Conservation (phyloP, 495 filamentous ascomycete genomes). For the Cudoniella acicularis region DNA sequence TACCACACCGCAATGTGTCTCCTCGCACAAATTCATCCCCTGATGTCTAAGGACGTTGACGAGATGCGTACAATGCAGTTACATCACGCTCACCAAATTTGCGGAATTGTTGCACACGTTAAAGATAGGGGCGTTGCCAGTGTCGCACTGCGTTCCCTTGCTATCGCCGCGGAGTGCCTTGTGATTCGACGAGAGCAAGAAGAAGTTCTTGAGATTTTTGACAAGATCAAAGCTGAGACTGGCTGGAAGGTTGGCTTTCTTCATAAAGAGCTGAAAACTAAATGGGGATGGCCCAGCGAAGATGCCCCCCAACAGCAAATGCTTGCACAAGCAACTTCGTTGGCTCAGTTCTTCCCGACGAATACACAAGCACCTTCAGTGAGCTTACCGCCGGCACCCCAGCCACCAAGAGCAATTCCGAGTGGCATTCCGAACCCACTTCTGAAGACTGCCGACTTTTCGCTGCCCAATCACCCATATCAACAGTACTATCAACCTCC, state of each 20-base stretch:
- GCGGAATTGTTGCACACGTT: slow-evolving; percentile 81
- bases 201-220: slow-evolving; percentile 76
- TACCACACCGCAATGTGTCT: slow-evolving; percentile 84
- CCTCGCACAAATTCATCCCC: slow-evolving; percentile 75
- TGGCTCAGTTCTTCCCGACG: slow-evolving; percentile 20
- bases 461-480: slow-evolving; percentile 70
- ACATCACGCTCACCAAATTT: slow-evolving; percentile 74
- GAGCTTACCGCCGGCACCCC: slow-evolving; percentile 24
- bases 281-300: slow-evolving; percentile 70
- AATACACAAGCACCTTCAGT: slow-evolving; percentile 4
- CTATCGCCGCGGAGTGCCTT: slow-evolving; percentile 74
- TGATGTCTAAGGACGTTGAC: slow-evolving; percentile 45
- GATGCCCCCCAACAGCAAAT: slow-evolving; percentile 29
- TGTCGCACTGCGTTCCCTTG: slow-evolving; percentile 73
- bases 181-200: slow-evolving; percentile 68
- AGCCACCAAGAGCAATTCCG: slow-evolving; percentile 9
- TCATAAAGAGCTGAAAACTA: slow-evolving; percentile 62
- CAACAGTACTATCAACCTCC: slow-evolving; percentile 57
- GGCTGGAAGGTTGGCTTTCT: slow-evolving; percentile 73
- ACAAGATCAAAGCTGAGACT: slow-evolving; percentile 68
- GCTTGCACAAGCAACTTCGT: slow-evolving; percentile 18
- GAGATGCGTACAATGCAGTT: slow-evolving; percentile 68
- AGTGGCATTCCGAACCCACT: slow-evolving; percentile 61
- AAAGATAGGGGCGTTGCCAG: slow-evolving; percentile 75
- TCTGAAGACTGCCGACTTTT: slow-evolving; percentile 65